Base-by-base conservation (phyloP, 2,329 filamentous ascomycete genomes). In the Blastomyces silverae region DNA sequence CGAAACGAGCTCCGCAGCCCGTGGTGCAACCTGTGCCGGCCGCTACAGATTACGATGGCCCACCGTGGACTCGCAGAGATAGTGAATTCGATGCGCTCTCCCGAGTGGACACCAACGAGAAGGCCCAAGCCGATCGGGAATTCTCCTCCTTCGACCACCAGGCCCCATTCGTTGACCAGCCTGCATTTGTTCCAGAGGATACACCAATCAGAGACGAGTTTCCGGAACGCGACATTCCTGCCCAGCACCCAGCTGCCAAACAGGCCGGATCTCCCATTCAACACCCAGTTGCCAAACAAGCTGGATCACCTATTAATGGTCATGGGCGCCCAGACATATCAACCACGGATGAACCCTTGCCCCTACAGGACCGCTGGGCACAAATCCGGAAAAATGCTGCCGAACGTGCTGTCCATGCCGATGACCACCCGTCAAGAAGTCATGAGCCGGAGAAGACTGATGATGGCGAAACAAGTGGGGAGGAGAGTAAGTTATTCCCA, bases 361-460 rank as follows among this genome's bases (percentile, higher is more conserved):
- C 65, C 28, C 80, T 81, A 3, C 83, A 89, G 68, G 92, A 97
- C 74, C 87, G 93, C 64, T 99, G 94, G 94, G 93, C 93, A 0
- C 91, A 96, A 77, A 97, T 97, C 70, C 87, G 92, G 69, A 93
- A 92, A 82, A 97, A 97, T 72, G 94, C 94, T 13, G 92, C 92
- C 3, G 89, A 94, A 67, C 85, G 92, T 66, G 90, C 89, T 46
- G 83, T 82, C 63, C 83, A 86, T 67, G 81, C 85, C 55, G 86
- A 84, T 63, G 89, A 91, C 69, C 87, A 90, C 71, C 84, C 87
- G 68, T 80, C 79, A 69, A 82, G 82, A 50, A 82, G 82, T 56
- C 84, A 80, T 55, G 81, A 85, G 70, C 84, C 79, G 71, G 84
- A 84, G 71, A 81, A 80, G 37, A 86, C 83, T 22, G 91, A 93